These are phyloP conservation scores for Monocercomonoides exilis DNA, from an alignment of 78 protist species.

Conservation along the genomic window DNA sequence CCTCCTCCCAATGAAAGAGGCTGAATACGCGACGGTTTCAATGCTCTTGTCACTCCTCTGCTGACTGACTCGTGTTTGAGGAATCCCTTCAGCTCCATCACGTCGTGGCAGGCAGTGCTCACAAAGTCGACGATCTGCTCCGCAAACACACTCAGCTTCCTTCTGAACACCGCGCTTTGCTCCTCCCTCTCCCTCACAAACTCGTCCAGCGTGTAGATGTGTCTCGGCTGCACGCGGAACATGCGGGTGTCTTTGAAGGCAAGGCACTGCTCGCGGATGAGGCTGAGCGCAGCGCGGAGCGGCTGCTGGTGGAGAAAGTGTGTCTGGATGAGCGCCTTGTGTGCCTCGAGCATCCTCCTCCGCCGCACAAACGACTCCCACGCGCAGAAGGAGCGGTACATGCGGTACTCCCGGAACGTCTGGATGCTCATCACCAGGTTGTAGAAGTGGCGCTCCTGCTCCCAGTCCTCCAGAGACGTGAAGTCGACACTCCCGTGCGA, in stretches of 20 bases:
- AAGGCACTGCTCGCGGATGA: neutral
- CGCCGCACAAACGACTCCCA: neutral
- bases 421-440: slow-evolving; percentile 25
- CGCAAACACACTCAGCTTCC: neutral
- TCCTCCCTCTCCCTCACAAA: neutral
- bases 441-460: slow-evolving; percentile 23
- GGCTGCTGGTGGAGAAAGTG: neutral
- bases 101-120: neutral
- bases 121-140: neutral
- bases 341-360: neutral
- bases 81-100: neutral
- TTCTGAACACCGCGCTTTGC: neutral
- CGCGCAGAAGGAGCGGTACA: neutral
- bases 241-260: neutral
- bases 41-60: too few species aligned
- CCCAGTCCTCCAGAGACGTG: slow-evolving; percentile 47
- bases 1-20: too few species aligned
- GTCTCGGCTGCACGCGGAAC: neutral
- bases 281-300: neutral
- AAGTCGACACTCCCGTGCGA: slow-evolving; percentile 34
- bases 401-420: slow-evolving; percentile 34
- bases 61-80: slow-evolving; percentile 6
- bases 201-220: neutral
- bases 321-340: neutral
- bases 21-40: too few species aligned